Conservation (phyloP, 179 eudicot species). For the Beta corolliflora region DNA sequence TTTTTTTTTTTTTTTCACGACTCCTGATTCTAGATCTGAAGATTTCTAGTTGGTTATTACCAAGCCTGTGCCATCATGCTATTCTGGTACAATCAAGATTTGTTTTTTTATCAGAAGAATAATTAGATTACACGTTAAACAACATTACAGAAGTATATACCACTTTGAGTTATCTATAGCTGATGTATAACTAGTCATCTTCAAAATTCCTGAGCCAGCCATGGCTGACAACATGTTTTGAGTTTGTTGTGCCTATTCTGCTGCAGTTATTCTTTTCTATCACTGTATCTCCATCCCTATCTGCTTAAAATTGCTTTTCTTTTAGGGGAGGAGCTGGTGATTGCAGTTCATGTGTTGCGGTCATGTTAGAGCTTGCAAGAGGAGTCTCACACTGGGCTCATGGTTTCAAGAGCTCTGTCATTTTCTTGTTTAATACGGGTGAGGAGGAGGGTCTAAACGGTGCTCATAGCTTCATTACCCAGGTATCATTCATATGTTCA, state of each 20-base stretch:
- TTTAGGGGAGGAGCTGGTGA: constrained; percentile 98
- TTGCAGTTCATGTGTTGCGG: constrained; percentile 96
- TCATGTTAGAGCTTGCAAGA: constrained; percentile 96
- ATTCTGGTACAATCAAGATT: background rate
- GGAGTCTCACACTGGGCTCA: constrained; percentile 97
- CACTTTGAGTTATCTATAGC: background rate
- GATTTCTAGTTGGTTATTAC: background rate
- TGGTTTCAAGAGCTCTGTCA: constrained; percentile 80
- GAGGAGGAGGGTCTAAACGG: constrained; percentile 98
- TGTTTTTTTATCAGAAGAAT: too few species aligned
- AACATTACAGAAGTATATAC: background rate
- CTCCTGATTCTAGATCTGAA: background rate
- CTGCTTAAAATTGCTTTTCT: constrained; percentile 11
- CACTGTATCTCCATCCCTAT: background rate
- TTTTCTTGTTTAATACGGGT: constrained; percentile 92
- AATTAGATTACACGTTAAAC: background rate
- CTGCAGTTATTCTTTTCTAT: background rate
- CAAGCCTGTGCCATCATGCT: too few species aligned
- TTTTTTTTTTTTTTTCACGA: background rate
- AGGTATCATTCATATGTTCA: constrained; percentile 46
- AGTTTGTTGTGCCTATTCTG: background rate
- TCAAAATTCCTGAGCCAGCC: background rate
- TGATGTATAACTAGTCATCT: background rate
- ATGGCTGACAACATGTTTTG: background rate
- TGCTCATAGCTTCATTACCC: constrained; percentile 96